Base-by-base conservation (phyloP, 805 yeast species). In the Wickerhamomyces pijperi region DNA sequence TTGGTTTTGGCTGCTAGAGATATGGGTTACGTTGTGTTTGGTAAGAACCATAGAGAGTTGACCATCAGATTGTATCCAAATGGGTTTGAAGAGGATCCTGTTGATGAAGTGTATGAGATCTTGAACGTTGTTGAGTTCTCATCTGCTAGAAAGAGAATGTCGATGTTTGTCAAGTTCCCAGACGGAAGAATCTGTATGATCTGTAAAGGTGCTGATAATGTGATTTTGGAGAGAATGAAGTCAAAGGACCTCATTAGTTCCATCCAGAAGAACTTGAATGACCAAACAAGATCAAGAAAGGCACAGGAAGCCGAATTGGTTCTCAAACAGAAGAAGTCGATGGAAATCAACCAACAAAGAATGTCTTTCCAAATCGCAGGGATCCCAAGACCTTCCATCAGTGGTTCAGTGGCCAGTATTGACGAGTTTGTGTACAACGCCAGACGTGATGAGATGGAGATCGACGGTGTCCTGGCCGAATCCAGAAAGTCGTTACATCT, bases 151-250 rank as follows among this genome's bases (percentile, higher is more conserved):
- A 92, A 92, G 60, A 72, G 98, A 54, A 92, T 92, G 99, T 85
- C 97, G 0, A 76, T 84, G n/a, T 56, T 90, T 9, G 78, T 87
- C 1, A 69, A 63, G 43, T 75, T 83, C 48, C 95, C 97, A 0
- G 82, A 83, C 54, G 74, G 74, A 6, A 70, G 82, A 42, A 70
- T 87, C 18, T 75, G 90, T 35, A 53, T 92, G 46, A 64, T 92
- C 34, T 86, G 95, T 60, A 92, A 92, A 60, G 99, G 98, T 39
- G 98, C 99, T 2, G 98, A 92, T 57, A 85, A 85, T 51, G 72
- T 90, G 11, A 84, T 92, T 36, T 56, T 88, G 38, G 95, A 88
- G 38, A 70, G 83, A 42, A 64, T 92, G 42, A 68, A 66, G 41
- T 65, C 78, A 45, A 47, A 71, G 1, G 72, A 70, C 2, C 38